These are phyloP conservation scores for Furcasterigmium furcatum DNA, from an alignment of 2,329 filamentous ascomycete species.

Conservation along the genomic window DNA sequence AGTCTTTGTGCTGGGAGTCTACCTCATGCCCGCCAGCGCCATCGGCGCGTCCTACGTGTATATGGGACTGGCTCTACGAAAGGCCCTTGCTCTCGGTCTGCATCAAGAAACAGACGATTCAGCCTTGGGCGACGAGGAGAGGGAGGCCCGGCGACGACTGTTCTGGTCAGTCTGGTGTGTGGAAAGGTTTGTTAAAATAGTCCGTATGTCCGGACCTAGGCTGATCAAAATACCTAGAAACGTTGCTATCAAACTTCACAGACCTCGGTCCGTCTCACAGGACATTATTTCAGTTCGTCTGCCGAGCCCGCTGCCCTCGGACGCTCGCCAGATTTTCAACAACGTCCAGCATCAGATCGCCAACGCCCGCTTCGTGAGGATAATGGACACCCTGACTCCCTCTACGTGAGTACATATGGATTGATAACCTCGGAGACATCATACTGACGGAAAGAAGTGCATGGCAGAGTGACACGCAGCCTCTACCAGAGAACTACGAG, in stretches of 20 bases:
- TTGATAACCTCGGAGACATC: too few species aligned
- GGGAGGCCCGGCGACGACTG: slow-evolving; percentile 16
- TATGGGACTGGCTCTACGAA: slow-evolving; percentile 22
- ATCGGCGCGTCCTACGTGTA: slow-evolving; percentile 28
- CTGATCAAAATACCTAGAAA: slow-evolving; percentile 10
- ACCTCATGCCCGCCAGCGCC: slow-evolving; percentile 27
- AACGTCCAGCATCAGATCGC: slow-evolving; percentile 28
- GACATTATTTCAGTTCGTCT: slow-evolving; percentile 17
- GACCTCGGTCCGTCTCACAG: slow-evolving; percentile 16
- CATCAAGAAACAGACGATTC: slow-evolving; percentile 20
- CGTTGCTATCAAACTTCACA: slow-evolving; percentile 18
- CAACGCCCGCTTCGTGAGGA: slow-evolving; percentile 20
- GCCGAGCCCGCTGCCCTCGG: slow-evolving; percentile 13
- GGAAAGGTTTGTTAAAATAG: slow-evolving; percentile 15
- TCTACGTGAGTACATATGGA: slow-evolving; percentile 11
- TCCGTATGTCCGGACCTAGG: background rate
- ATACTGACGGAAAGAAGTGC: background rate
- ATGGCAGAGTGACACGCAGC: background rate
- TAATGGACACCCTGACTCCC: slow-evolving; percentile 24
- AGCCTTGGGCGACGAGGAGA: slow-evolving; percentile 14
- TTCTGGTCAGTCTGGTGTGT: slow-evolving; percentile 27
- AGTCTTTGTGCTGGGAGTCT: slow-evolving; percentile 26
- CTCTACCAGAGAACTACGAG: slow-evolving; percentile 5
- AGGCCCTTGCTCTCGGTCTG: slow-evolving; percentile 21
- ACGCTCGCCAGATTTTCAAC: slow-evolving; percentile 21